Conservation (phyloP, 805 yeast species). For the Zygosaccharomyces pseudorouxii region DNA sequence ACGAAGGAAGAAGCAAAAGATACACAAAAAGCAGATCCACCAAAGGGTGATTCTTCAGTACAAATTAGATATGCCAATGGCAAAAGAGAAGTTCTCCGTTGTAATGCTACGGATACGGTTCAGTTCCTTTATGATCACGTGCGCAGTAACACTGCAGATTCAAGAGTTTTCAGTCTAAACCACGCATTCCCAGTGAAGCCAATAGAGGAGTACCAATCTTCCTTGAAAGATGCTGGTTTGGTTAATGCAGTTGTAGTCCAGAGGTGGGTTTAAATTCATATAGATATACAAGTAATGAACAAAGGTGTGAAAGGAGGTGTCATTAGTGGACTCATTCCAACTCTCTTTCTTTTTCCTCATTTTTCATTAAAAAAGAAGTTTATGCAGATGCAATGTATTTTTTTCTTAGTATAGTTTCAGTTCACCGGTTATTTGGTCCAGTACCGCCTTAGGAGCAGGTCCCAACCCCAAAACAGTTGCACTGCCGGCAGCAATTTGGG, state of each 20-base stretch:
- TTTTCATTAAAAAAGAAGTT: not conserved
- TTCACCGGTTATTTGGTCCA: conserved; percentile 78
- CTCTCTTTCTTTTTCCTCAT: too few relatives aligned
- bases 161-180: conserved; percentile 59
- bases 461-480: conserved; percentile 97
- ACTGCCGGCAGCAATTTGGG: conserved; percentile 93
- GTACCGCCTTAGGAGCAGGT: conserved; percentile 81
- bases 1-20: conserved; percentile 22
- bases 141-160: conserved; percentile 40
- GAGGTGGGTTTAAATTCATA: conserved; percentile 51
- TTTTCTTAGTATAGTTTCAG: conserved; percentile 58
- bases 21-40: conserved; percentile 19
- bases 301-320: not conserved
- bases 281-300: conserved; percentile 10
- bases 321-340: not conserved
- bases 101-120: conserved; percentile 63
- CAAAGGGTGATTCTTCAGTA: conserved; percentile 63
- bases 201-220: conserved; percentile 50
- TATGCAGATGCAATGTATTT: not conserved
- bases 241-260: conserved; percentile 85
- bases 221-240: conserved; percentile 71
- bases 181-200: conserved; percentile 79
- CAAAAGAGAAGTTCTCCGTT: conserved; percentile 56
- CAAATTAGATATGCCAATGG: conserved; percentile 87
- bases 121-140: conserved; percentile 66